Evolutionary conservation across 306 rosid species (phyloP).

Genomic region (Prunus persica): DNA sequence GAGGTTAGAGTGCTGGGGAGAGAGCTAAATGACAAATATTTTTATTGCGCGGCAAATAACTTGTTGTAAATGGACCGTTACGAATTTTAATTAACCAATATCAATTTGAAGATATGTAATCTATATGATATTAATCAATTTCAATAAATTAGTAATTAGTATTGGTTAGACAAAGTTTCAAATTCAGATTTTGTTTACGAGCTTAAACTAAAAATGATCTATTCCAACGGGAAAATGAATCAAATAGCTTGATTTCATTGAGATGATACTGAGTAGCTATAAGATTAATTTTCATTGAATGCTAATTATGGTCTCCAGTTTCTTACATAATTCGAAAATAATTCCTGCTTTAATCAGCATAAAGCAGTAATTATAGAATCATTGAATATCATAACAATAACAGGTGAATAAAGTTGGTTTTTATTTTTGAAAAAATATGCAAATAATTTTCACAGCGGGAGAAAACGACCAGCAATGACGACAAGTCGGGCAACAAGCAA

Average conservation of each 20-base stretch:
- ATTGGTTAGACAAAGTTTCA: background rate
- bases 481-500: too few species aligned
- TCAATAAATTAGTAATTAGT: background rate
- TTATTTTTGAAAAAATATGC: too few species aligned
- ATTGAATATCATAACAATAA: background rate
- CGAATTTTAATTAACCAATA: background rate
- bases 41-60: slow-evolving; percentile 3
- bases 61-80: background rate
- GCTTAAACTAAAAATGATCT: background rate
- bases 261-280: background rate
- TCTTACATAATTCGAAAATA: background rate
- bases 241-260: background rate
- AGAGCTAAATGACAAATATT: background rate
- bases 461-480: too few species aligned
- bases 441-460: too few species aligned
- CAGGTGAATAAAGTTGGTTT: too few species aligned
- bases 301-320: background rate
- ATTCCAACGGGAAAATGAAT: background rate
- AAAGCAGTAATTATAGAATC: background rate
- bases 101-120: slow-evolving; percentile 7
- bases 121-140: background rate
- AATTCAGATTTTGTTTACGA: background rate
- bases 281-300: background rate
- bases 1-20: background rate
- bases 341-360: background rate